Evolutionary conservation across 495 filamentous ascomycete species (phyloP), one percentile per base, ranked within the genome.

Genomic region (Penicillium soppii): DNA sequence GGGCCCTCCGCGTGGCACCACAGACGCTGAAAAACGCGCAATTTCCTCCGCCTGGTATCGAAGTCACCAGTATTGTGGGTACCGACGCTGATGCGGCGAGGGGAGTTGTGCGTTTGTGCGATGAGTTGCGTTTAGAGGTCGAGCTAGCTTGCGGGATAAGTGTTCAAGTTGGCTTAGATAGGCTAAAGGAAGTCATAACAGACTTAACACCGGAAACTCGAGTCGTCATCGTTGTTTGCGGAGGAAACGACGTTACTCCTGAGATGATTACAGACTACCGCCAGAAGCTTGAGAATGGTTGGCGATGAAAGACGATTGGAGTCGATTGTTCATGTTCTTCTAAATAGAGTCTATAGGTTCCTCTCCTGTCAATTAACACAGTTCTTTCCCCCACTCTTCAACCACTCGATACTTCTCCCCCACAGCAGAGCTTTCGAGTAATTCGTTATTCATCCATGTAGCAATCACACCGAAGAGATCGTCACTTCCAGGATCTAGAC

Each of bases 121-220:
- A 96, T 60, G 88, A 92, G 41, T 81, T 86, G 65, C 69, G 85
- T 41, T 66, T 95, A 59, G 67, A 91, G 45, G 87, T 95, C 8
- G 92, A 96, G 68, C 69, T 85, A 55, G 81, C 88, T n/a, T 92
- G 92, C 66, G 91, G 91, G 0, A 90, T 91, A 16, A 85, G 80
- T 52, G 56, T 88, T 5, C 82, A 86, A 30, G 69, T 77, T 37
- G 79, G 57, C 13, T 12, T 61, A 10, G 53, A 46, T 16, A 60
- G 87, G 60, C 68, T 85, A 58, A 78, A 72, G 60, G 67, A 76
- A n/a, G 49, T 88, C 8, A 78, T 86, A 1, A 67, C 78, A 27
- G 74, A 65, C 5, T 35, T 89, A 42, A 69, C 51, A 53, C 66
- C 68, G 26, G 71, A 77, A 19, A 85, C 75, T 56, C 91, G 87